These are phyloP conservation scores for Capsicum baccatum DNA, from an alignment of 257 asterid genomes.

Conservation along the genomic window DNA sequence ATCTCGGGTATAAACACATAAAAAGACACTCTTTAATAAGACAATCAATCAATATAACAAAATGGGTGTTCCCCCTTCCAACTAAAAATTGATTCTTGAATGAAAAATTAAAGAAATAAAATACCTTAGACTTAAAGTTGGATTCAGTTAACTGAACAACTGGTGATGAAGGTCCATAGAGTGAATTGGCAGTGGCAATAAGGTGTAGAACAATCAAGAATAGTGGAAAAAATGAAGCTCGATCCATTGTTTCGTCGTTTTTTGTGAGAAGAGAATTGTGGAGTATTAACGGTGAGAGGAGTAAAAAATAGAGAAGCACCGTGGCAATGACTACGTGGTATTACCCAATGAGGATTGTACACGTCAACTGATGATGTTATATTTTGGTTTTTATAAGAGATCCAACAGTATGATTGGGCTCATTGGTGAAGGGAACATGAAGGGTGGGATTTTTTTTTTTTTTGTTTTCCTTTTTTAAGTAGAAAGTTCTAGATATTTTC, in stretches of 20 bases:
- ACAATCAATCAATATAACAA: neutral
- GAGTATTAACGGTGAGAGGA: constrained; percentile 22
- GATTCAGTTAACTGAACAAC: constrained; percentile 87
- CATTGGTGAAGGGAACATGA: neutral
- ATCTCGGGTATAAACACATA: neutral
- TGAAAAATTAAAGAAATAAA: neutral
- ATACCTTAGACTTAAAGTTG: constrained; percentile 94
- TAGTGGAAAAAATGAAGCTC: constrained; percentile 48
- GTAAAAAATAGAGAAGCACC: constrained; percentile 1
- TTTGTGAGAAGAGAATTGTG: neutral
- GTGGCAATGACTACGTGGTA: constrained; percentile 43
- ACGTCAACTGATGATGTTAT: constrained; percentile 38
- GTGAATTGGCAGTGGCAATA: constrained; percentile 57
- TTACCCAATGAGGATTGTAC: constrained; percentile 40
- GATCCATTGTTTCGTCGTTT: constrained; percentile 45
- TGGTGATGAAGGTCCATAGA: constrained; percentile 85
- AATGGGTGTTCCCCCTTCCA: neutral
- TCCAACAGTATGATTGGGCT: neutral
- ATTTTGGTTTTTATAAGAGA: neutral
- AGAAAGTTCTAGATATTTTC: neutral
- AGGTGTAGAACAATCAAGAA: constrained; percentile 35
- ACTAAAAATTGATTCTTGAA: neutral
- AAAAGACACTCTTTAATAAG: constrained; percentile 26
- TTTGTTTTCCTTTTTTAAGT: neutral
- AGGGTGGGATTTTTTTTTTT: too few relatives aligned